phyloP scores from a whole-genome alignment of 805 yeast species.

The Teunomyces cretensis region DNA sequence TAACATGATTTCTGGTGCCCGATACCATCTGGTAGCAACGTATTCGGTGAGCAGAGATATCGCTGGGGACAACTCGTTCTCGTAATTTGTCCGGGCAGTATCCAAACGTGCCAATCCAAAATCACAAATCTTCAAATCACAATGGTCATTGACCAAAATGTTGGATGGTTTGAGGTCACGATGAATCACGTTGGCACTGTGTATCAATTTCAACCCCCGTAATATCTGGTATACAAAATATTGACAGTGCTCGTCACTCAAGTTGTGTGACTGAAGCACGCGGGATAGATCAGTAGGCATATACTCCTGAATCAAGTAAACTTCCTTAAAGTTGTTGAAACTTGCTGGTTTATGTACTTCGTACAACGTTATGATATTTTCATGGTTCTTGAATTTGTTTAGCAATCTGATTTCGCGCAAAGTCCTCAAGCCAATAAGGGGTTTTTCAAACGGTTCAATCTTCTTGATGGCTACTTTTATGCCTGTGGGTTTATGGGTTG shows the following conservation, averaged over 20 bases:
- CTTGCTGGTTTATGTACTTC: constrained; percentile 66
- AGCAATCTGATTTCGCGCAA: constrained; percentile 67
- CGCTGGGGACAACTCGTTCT: constrained; percentile 7
- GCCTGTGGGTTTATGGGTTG: constrained; percentile 59
- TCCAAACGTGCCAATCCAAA: constrained; percentile 67
- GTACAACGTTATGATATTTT: constrained; percentile 64
- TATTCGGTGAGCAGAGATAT: constrained; percentile 67
- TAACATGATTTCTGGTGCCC: constrained; percentile 83
- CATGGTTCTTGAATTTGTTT: constrained; percentile 64
- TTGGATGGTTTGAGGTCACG: constrained; percentile 79
- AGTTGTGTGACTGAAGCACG: constrained; percentile 54
- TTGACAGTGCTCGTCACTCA: constrained; percentile 68
- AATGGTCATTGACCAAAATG: constrained; percentile 61
- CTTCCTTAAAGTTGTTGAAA: constrained; percentile 64
- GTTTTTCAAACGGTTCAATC: constrained; percentile 67
- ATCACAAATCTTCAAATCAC: constrained; percentile 77
- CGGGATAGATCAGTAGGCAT: constrained; percentile 76
- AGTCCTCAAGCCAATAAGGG: constrained; percentile 67
- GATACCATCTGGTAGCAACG: constrained; percentile 83
- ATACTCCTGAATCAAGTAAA: constrained; percentile 71
- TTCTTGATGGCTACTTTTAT: constrained; percentile 75
- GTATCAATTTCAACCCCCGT: constrained; percentile 69
- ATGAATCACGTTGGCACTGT: constrained; percentile 71
- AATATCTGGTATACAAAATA: constrained; percentile 70
- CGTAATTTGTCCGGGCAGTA: constrained; percentile 41